Conservation (phyloP, 148 eudicot genomes). For the Amaranthus palmeri region DNA sequence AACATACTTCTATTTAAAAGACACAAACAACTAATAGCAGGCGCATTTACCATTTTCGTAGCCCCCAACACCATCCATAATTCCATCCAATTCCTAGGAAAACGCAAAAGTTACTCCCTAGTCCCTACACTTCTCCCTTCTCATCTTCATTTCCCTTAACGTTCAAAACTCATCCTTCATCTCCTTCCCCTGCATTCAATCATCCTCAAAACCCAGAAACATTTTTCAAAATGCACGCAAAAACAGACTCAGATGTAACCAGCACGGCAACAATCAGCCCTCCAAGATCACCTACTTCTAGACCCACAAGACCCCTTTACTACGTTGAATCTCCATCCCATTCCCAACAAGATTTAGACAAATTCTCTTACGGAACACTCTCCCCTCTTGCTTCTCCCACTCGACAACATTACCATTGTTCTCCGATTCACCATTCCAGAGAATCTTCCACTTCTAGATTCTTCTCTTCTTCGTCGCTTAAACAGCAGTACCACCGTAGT, state of each 20-base stretch:
- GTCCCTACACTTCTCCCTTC: not conserved
- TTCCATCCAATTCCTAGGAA: slow-evolving; percentile 16
- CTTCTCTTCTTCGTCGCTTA: slow-evolving; percentile 43
- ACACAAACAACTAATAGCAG: not conserved
- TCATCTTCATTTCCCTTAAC: not conserved
- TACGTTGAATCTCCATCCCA: slow-evolving; percentile 76
- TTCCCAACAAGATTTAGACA: slow-evolving; percentile 49
- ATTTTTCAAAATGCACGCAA: slow-evolving; percentile 43
- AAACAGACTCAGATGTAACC: slow-evolving; percentile 77
- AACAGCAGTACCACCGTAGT: slow-evolving; percentile 13
- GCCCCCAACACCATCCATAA: not conserved
- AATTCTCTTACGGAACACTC: slow-evolving; percentile 39
- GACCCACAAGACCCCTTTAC: slow-evolving; percentile 49
- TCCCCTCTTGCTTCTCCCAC: slow-evolving; percentile 53
- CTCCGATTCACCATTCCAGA: slow-evolving; percentile 74
- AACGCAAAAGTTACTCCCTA: not conserved
- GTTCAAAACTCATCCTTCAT: not conserved
- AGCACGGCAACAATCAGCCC: slow-evolving; percentile 60
- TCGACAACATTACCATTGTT: slow-evolving; percentile 59
- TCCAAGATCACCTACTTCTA: slow-evolving; percentile 44
- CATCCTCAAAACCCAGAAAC: not conserved
- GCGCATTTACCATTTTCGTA: not conserved
- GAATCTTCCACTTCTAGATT: slow-evolving; percentile 71
- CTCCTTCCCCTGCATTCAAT: not conserved
- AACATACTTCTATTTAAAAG: no score